phyloP scores from a whole-genome alignment of 1,284 basidiomycete genomes.

The Thecaphora frezii region DNA sequence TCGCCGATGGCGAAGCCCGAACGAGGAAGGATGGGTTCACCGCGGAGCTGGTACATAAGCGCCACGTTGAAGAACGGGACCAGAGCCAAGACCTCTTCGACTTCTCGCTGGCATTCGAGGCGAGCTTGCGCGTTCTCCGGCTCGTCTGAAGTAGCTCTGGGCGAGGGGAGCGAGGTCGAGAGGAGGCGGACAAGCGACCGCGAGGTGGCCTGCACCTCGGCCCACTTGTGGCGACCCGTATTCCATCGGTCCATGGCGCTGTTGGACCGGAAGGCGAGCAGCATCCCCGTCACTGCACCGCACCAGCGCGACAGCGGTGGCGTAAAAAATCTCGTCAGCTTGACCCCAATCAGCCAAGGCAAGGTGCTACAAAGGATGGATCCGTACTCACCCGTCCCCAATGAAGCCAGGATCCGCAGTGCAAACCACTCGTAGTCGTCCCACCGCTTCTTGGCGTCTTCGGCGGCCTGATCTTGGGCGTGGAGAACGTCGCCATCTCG shows the following conservation, averaged over 20 bases:
- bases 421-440: constrained; percentile 28
- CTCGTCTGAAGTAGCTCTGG: too few species aligned
- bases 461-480: constrained; percentile 6
- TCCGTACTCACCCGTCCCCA: constrained; percentile 15
- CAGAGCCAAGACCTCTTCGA: constrained; percentile 12
- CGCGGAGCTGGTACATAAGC: constrained; percentile 34
- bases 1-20: not conserved
- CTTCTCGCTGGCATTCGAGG: not conserved
- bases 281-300: constrained; percentile 22
- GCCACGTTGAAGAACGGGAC: constrained; percentile 31
- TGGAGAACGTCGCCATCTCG: constrained; percentile 1
- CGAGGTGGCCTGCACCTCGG: constrained; percentile 19
- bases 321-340: too few species aligned
- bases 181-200: constrained; percentile 23
- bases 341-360: too few species aligned
- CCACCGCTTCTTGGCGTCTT: constrained; percentile 6
- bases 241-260: constrained; percentile 33
- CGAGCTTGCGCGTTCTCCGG: not conserved
- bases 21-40: not conserved
- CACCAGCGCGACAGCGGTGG: too few species aligned
- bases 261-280: constrained; percentile 34
- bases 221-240: constrained; percentile 26
- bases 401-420: constrained; percentile 17
- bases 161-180: constrained; percentile 8
- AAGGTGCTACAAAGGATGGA: too few species aligned